Conservation (phyloP, 2,329 filamentous ascomycete species). For the Aspergillus pseudoviridinutans region DNA sequence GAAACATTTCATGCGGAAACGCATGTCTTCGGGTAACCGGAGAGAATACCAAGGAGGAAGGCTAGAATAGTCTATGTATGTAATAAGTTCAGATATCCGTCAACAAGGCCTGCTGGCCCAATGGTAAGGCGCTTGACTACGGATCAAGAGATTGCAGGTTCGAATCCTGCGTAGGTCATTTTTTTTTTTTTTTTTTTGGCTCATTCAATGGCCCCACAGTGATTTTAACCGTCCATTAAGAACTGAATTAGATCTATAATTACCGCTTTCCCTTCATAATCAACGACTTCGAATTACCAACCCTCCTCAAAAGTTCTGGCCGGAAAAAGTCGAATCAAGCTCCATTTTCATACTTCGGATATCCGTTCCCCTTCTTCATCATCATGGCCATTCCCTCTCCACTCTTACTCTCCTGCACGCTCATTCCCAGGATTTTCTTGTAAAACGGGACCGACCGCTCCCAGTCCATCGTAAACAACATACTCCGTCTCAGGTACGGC, state of each 20-base stretch:
- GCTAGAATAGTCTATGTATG: no score
- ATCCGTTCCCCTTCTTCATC: slow-evolving; percentile 1
- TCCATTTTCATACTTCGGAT: background rate
- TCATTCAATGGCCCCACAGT: no score
- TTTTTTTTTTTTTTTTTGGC: no score
- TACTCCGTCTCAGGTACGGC: slow-evolving; percentile 56
- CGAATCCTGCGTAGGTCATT: slow-evolving; percentile 39
- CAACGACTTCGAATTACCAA: no score
- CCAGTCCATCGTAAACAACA: slow-evolving; percentile 40
- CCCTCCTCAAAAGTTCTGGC: no score
- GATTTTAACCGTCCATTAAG: no score
- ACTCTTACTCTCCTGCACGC: slow-evolving; percentile 17
- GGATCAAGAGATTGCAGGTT: slow-evolving; percentile 52
- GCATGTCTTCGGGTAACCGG: background rate
- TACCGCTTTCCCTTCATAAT: background rate
- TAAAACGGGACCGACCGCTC: slow-evolving; percentile 19
- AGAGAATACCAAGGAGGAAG: no score
- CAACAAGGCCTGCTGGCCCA: slow-evolving; percentile 30
- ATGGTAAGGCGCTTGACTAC: slow-evolving; percentile 52
- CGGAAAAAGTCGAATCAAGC: background rate
- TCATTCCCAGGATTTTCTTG: slow-evolving; percentile 17
- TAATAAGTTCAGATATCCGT: background rate
- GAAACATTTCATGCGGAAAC: background rate
- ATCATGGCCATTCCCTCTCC: slow-evolving; percentile 6
- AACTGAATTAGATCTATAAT: background rate